A percentile compares a stretch with the other conserved stretches of the same genome.
phyloP scores from a whole-genome alignment of 805 yeast species.

The Candida sphagnicola region DNA sequence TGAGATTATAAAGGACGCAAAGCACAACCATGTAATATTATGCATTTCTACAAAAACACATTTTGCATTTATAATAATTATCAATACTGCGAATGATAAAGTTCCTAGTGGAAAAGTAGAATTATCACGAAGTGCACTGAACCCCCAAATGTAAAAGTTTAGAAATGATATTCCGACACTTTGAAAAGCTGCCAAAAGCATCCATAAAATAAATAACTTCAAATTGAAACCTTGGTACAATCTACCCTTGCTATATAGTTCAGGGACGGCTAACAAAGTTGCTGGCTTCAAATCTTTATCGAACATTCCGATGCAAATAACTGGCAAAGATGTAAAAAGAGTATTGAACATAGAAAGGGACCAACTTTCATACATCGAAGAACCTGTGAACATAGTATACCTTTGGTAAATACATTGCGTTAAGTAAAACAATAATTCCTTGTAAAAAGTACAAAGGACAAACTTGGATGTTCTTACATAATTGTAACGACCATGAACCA shows the following conservation, averaged over 20 bases:
- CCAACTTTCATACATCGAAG: constrained; percentile 93
- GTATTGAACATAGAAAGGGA: constrained; percentile 97
- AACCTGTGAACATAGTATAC: constrained; percentile 84
- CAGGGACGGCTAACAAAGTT: constrained; percentile 88
- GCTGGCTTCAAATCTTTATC: constrained; percentile 88
- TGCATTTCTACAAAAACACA: constrained; percentile 81
- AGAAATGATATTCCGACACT: constrained; percentile 68
- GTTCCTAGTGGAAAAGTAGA: constrained; percentile 81
- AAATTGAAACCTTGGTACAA: constrained; percentile 71
- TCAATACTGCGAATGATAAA: constrained; percentile 66
- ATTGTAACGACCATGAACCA: constrained; percentile 96
- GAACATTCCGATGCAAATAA: constrained; percentile 90
- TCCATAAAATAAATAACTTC: constrained; percentile 70
- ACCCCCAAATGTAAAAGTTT: constrained; percentile 68
- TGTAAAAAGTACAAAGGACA: constrained; percentile 90
- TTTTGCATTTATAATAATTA: constrained; percentile 71
- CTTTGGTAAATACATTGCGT: constrained; percentile 87
- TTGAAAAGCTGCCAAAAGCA: constrained; percentile 68
- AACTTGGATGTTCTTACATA: constrained; percentile 89
- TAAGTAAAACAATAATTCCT: constrained; percentile 84
- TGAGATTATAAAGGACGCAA: constrained; percentile 64
- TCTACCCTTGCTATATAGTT: constrained; percentile 76
- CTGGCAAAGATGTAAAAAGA: constrained; percentile 88
- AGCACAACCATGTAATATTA: constrained; percentile 61
- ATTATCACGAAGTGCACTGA: constrained; percentile 62